phyloP scores from a whole-genome alignment of 164 flowering plant species.

The Piper longum region DNA sequence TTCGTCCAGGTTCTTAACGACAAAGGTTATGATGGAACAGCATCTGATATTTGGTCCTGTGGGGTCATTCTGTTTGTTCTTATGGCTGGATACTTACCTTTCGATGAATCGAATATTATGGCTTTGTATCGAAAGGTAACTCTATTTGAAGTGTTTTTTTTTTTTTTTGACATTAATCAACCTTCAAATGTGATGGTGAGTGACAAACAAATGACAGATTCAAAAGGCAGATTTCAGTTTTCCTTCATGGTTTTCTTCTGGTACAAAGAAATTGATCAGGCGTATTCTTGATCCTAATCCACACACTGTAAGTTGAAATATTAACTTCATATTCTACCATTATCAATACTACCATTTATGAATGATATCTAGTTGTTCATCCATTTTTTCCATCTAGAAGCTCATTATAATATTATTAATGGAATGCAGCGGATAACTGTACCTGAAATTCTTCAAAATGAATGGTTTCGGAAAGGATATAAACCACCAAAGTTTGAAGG shows the following conservation, averaged over 20 bases:
- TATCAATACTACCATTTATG: no score
- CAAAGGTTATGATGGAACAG: slow-evolving; percentile 80
- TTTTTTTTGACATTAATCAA: neutral
- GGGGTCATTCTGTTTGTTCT: slow-evolving; percentile 93
- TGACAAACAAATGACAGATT: slow-evolving; percentile 31
- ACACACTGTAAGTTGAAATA: slow-evolving; percentile 27
- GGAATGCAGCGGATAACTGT: slow-evolving; percentile 57
- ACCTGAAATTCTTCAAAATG: slow-evolving; percentile 62
- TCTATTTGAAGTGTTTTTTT: neutral
- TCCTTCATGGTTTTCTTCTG: slow-evolving; percentile 74
- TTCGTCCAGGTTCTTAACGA: slow-evolving; percentile 53
- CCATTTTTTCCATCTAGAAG: neutral
- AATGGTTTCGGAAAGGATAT: slow-evolving; percentile 81
- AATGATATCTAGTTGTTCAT: neutral
- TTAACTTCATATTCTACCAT: neutral
- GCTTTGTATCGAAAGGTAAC: slow-evolving; percentile 43
- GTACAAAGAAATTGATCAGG: slow-evolving; percentile 50
- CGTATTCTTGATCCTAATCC: slow-evolving; percentile 87
- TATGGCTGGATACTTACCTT: slow-evolving; percentile 91
- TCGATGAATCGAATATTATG: slow-evolving; percentile 66
- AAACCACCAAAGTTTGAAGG: slow-evolving; percentile 49
- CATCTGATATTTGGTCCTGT: slow-evolving; percentile 94
- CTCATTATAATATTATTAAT: neutral
- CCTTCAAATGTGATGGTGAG: no score
- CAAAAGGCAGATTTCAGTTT: slow-evolving; percentile 53